A percentile compares a stretch with the other conserved stretches of the same genome.
Conservation (phyloP, 768 basidiomycete genomes). For the Agaricus subrufescens region DNA sequence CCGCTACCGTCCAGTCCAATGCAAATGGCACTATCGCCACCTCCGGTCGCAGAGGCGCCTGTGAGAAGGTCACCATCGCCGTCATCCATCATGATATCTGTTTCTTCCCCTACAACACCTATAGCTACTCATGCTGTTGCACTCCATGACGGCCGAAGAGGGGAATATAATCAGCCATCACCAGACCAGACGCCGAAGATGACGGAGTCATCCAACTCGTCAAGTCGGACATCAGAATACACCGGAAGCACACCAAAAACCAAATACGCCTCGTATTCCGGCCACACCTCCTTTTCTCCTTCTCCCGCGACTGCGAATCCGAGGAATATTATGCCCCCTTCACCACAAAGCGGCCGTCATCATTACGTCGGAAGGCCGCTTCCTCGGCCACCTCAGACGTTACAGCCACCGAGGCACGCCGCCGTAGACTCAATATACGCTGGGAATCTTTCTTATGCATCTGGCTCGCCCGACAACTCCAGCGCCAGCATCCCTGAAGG, state of each 20-base stretch:
- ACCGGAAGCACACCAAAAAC: not conserved
- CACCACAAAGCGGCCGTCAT: conserved; percentile 19
- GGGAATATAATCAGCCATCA: conserved; percentile 1
- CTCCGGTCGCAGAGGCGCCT: not conserved
- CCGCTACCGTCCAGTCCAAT: conserved; percentile 8
- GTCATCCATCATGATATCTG: not conserved
- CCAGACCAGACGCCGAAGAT: conserved; percentile 1
- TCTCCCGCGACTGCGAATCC: conserved; percentile 8
- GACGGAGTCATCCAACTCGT: not conserved
- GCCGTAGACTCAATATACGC: conserved; percentile 12
- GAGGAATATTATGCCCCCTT: conserved; percentile 14
- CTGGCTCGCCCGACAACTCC: conserved; percentile 1
- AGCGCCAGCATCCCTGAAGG: conserved; percentile 38
- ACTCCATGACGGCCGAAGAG: not conserved
- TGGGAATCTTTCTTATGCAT: not conserved
- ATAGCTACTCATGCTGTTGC: not conserved
- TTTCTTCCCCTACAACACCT: conserved; percentile 12
- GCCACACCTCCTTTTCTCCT: not conserved
- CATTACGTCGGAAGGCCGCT: conserved; percentile 57
- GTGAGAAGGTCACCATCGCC: not conserved
- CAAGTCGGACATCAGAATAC: not conserved
- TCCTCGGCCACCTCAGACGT: conserved; percentile 42
- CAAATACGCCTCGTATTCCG: not conserved
- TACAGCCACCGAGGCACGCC: conserved; percentile 22
- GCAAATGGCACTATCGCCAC: not conserved